Conservation (phyloP, 2,329 filamentous ascomycete genomes). For the Aureobasidium namibiae region DNA sequence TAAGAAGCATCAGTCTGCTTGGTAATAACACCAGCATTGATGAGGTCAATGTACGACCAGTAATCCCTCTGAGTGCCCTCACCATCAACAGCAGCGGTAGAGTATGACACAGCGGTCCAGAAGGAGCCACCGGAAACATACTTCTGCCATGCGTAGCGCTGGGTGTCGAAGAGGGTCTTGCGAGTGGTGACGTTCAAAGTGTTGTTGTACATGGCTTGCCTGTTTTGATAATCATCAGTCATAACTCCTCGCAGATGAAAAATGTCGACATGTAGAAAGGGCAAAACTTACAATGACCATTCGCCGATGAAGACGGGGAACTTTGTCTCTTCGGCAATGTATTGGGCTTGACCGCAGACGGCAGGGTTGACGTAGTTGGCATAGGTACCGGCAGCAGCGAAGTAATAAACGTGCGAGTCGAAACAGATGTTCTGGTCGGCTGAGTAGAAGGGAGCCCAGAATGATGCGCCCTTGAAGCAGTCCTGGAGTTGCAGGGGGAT, state of each 20-base stretch:
- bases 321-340: background rate
- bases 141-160: conserved; percentile 21
- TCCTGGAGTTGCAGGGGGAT: background rate
- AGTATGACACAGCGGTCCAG: conserved; percentile 17
- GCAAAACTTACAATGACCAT: background rate
- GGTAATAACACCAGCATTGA: conserved; percentile 14
- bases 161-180: background rate
- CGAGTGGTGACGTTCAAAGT: background rate
- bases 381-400: background rate
- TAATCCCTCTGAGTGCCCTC: conserved; percentile 17
- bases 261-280: no score
- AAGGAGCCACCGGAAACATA: conserved; percentile 14
- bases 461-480: background rate
- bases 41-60: conserved; percentile 16
- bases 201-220: background rate
- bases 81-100: conserved; percentile 15
- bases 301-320: background rate
- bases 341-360: background rate
- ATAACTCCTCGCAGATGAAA: no score
- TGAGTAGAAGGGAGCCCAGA: background rate
- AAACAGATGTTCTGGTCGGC: background rate
- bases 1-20: background rate
- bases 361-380: background rate
- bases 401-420: background rate
- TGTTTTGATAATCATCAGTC: no score